Base-by-base conservation (phyloP, 768 basidiomycete genomes). In the Dacryopinax spathularia region DNA sequence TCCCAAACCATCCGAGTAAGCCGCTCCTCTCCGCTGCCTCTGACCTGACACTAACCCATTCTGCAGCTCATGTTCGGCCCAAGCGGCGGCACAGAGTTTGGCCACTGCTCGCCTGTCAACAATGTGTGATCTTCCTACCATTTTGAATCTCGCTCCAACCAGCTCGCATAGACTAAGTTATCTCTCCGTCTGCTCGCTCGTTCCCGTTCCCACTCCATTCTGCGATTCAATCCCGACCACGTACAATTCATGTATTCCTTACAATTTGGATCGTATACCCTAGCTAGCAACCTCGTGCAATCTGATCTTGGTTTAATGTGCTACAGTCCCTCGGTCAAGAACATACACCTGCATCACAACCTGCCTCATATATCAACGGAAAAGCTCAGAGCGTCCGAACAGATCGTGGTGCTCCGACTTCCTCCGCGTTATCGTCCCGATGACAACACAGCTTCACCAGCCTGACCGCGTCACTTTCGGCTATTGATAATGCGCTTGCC, bases 1-100 rank as follows among this genome's bases (percentile, higher is more conserved):
- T 69, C 76, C 1, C 89, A 92, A 74, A 95, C 91, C 0, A 68
- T 93, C 68, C 75, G 77, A 76, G 89, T 86, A 68, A 60, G 81
- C 73, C 20, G 39, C 6, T 33, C 33, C 2, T n/a, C 18, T 27
- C 43, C 60, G 18, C 62, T 63, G 13, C 27, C 33, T 33, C 6
- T 37, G n/a, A 18, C 10, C 63, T 64, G 33, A 60, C 34, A 15
- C 33, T 60, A 5, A 25, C 29, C n/a, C 61, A 34, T 1, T 37
- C 33, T 18, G 33, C 31, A 87, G 83, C 79, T 89, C 68, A 86
- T 89, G 81, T 66, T 83, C 27, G 78, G 75, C 65, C 83, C 85
- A 2, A 70, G 72, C 9, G 77, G 74, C 10, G 73, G 73, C 10
- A 80, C 78, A 2, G 66, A 70, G 39, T 75, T 77, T 62, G 74